Base-by-base conservation (phyloP, 164 flowering plant genomes). In the Macadamia tetraphylla region DNA sequence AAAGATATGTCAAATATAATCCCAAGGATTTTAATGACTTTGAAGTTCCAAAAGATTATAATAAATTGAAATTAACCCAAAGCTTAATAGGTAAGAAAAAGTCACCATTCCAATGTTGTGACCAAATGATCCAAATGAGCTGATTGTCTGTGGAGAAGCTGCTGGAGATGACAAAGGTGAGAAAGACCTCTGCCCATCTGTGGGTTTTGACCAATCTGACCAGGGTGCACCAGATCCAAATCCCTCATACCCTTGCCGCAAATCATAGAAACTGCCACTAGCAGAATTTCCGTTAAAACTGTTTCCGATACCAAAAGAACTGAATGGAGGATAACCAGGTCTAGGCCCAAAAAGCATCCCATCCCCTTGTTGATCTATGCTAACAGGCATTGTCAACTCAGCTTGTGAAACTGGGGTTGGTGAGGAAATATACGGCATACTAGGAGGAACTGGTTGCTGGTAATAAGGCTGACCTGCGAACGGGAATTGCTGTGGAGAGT, bases 391-490 rank as follows among this genome's bases (percentile, higher is more conserved):
- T 18, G 81, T 67, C 65, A 86, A 77, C 64, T 89, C 96, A 68
- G 87, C 69, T 62, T 87, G 95, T 49, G 93, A 89, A 71, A 78
- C 83, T 60, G 88, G 82, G 64, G 79, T 75, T 67, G 88, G 80
- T 29, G 97, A 82, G 70, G 81, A 70, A 65, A 85, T 77, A 78
- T 84, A 87, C 31, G 91, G 82, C 76, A 87, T 65, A 73, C 77
- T 83, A 49, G 85, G 90, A 51, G 86, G 83, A 78, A 81, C 85
- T 43, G 83, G 62, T 70, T 86, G 97, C 67, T 85, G 92, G 67
- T 84, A 94, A 74, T 88, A 91, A 53, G 92, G 77, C 12, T 85
- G 85, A 60, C 83, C 90, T 1, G 96, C 82, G 62, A 78, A 83
- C 23, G 85, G 80, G 44, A 78, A 72, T 67, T 86, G 87, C 59